Evolutionary conservation across 192 early-diverging fungal genomes (phyloP).

Genomic region (Phycomyces nitens): DNA sequence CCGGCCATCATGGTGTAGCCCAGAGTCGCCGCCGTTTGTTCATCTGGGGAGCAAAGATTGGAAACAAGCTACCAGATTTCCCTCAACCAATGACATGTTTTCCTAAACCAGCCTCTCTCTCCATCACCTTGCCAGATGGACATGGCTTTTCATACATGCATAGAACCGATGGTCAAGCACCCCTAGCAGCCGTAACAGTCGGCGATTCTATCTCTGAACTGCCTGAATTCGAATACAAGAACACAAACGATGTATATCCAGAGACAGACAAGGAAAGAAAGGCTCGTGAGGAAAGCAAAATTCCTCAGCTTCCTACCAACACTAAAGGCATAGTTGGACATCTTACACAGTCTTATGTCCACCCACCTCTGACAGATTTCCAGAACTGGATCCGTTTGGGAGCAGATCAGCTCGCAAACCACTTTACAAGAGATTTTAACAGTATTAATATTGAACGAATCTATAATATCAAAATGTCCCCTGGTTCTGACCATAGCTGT

Average conservation of each 20-base stretch:
- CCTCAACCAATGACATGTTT: constrained; percentile 57
- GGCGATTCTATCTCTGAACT: constrained; percentile 66
- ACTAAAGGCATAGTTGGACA: constrained; percentile 40
- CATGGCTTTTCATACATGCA: constrained; percentile 39
- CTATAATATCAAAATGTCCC: constrained; percentile 42
- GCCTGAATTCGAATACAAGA: constrained; percentile 62
- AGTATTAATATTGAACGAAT: constrained; percentile 51
- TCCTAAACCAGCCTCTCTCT: constrained; percentile 33
- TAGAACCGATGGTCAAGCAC: constrained; percentile 47
- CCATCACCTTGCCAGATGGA: constrained; percentile 43
- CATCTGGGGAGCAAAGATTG: constrained; percentile 59
- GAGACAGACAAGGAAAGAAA: constrained; percentile 28
- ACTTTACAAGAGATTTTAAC: constrained; percentile 49
- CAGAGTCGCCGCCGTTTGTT: constrained; percentile 66
- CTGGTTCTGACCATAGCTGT: constrained; percentile 50
- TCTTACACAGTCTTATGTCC: constrained; percentile 39
- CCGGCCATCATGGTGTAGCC: constrained; percentile 58
- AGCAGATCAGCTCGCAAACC: constrained; percentile 41
- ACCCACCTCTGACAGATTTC: constrained; percentile 45
- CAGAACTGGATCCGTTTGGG: constrained; percentile 45
- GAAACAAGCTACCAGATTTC: constrained; percentile 50
- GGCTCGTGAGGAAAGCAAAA: constrained; percentile 17
- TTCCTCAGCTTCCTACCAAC: constrained; percentile 4
- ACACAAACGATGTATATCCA: constrained; percentile 47
- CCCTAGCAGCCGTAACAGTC: constrained; percentile 54